Base-by-base conservation (phyloP, 2,329 filamentous ascomycete species). In the Colletotrichum incanum region DNA sequence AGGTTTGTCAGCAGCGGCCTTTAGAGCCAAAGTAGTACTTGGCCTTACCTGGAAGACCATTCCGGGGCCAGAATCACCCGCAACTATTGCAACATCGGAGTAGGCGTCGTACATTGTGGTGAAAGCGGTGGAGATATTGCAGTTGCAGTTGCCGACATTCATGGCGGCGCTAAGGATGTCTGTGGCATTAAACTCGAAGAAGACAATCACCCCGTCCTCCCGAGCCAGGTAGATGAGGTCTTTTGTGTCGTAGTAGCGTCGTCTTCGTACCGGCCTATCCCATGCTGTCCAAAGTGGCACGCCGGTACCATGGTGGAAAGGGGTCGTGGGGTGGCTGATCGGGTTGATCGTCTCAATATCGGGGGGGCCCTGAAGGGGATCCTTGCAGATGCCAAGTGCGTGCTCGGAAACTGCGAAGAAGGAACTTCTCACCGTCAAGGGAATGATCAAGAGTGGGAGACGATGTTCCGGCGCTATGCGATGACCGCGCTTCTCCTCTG, bases 191-290 rank as follows among this genome's bases (percentile, higher is more conserved):
- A 94, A 90, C 75, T 94, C 91, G 5, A 96, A 82, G 74, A 93
- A 93, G 65, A 92, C 89, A 12, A 98, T 87, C 60, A 92, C 85
- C 3, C 96, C 96, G 78, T 98, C 96, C 82, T 98, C 96, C 66
- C 95, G 91, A 14, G 93, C 93, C 20, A 99, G 84, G 78, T 96
- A 98, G 60, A 98, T 91, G 72, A 92, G 91, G 78, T 98, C 96
- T 45, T 91, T 90, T 23, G 85, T 87, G 65, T 88, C 84, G 64
- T 89, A 88, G 75, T 92, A 93, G 16, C 85, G 82, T 72, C 87
- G 87, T 31, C 91, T 88, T 9, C 96, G 91, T 71, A 90, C 88
- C 2, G 95, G 93, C 71, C 94, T 90, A 37, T 94, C 91, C 95
- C 96, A 99, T 31, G 93, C 90, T 4, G 93, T 93, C 93, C 95